Conservation (phyloP, 371 early-diverging fungal genomes). For the Mucor piriformis region DNA sequence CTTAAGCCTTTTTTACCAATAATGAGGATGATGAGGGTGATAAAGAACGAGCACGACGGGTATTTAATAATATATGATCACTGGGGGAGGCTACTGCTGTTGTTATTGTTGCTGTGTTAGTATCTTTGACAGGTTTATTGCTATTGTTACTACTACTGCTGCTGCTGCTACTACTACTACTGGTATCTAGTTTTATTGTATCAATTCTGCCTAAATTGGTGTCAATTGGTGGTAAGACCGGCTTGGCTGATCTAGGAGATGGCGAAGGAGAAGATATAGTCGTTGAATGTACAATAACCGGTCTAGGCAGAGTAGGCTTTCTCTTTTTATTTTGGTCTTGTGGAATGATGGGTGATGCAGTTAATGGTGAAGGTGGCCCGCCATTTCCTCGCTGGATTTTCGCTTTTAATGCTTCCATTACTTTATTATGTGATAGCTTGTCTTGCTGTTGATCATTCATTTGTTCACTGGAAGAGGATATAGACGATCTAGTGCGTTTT, state of each 20-base stretch:
- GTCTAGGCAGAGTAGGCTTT: constrained; percentile 16
- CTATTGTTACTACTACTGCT: background rate
- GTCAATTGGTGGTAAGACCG: constrained; percentile 43
- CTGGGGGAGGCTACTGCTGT: constrained; percentile 13
- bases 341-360: constrained; percentile 5
- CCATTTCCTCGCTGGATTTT: constrained; percentile 32
- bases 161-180: background rate
- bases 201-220: constrained; percentile 32
- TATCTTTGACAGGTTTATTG: background rate
- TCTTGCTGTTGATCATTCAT: constrained; percentile 7
- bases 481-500: constrained; percentile 19
- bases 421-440: constrained; percentile 34
- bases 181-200: background rate
- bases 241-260: constrained; percentile 43
- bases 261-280: constrained; percentile 21
- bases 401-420: constrained; percentile 44
- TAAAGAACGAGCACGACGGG: constrained; percentile 27
- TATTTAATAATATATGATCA: constrained; percentile 24
- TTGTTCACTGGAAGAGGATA: constrained; percentile 7
- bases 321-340: constrained; percentile 10
- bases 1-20: background rate
- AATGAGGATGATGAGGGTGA: constrained; percentile 17
- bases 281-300: constrained; percentile 5
- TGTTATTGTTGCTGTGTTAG: background rate
- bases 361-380: constrained; percentile 17